Base-by-base conservation (phyloP, 2,329 filamentous ascomycete species). In the Penicillium verrucosum region DNA sequence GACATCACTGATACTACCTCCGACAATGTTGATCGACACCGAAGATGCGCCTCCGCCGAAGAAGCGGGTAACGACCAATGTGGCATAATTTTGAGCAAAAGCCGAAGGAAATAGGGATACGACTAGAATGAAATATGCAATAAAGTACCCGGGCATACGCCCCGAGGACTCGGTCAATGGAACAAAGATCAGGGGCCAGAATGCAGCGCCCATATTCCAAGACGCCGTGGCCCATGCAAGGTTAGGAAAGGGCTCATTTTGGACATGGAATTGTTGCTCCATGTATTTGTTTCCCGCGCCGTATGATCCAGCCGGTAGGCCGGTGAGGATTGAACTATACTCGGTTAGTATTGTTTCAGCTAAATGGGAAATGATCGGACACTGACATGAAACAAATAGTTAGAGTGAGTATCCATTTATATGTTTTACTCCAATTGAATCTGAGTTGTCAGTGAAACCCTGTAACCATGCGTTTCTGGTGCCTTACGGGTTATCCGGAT, bases 31-130 rank as follows among this genome's bases (percentile, higher is more conserved):
- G 37, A 77, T 76, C 1, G 76, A 70, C 2, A 77, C 73, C 0
- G 74, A 77, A 1, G 75, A 76, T 25, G 72, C 75, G 2, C 76
- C 73, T 1, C 78, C 78, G 3, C 75, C 75, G 36, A 80, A 75
- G 51, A 79, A 75, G 0, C 78, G 70, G 2, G 75, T 76, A 0
- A 78, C 68, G 2, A 79, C 71, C 3, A 80, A 58, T 0, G 77
- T 79, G 0, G 77, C 76, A 51, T 77, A 79, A 51, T 79, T 79
- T 5, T 72, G 67, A 2, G 77, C 76, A 34, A 78, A 68, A 0
- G 74, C 76, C 21, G 75, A 77, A 4, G 73, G 72, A 38, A 80
- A 71, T 5, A 77, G 65, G 21, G 75, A 77, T 8, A 77, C 62
- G 14, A 78, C 71, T 11, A 80, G 62, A 25, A 75, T 65, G 8